Percentiles rank a stretch among this genome's conserved stretches.
phyloP scores from a whole-genome alignment of 1,284 basidiomycete species.

The Naganishia cerealis region DNA sequence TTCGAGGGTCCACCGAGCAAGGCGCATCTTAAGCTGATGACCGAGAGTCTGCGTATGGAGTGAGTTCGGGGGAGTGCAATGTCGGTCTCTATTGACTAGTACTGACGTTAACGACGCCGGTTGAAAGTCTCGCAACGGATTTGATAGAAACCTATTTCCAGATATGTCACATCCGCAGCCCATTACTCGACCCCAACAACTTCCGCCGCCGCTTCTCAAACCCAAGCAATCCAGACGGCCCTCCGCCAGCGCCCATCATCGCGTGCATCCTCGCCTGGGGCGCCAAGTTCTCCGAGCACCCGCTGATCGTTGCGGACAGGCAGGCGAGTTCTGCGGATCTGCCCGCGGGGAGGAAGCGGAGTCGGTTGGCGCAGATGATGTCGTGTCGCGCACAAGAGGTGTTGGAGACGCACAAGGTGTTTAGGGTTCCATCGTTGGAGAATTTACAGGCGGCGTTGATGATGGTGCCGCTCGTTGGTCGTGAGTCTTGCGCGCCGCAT shows the following conservation, averaged over 20 bases:
- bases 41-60: constrained; percentile 34
- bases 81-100: neutral
- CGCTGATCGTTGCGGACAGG: constrained; percentile 73
- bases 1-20: constrained; percentile 30
- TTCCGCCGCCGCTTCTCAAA: constrained; percentile 62
- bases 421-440: constrained; percentile 72
- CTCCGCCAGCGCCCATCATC: constrained; percentile 70
- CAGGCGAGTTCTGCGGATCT: constrained; percentile 55
- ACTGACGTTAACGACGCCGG: neutral
- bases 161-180: constrained; percentile 78
- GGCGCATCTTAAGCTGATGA: constrained; percentile 35
- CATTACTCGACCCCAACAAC: constrained; percentile 72
- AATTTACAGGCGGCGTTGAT: constrained; percentile 61
- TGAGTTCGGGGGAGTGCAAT: constrained; percentile 20
- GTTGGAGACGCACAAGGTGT: constrained; percentile 79
- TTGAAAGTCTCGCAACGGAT: constrained; percentile 74
- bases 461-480: constrained; percentile 38
- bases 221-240: constrained; percentile 47
- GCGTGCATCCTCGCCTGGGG: constrained; percentile 90
- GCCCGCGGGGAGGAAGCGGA: constrained; percentile 53
- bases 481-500: constrained; percentile 11
- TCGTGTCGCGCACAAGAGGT: constrained; percentile 77
- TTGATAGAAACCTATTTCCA: constrained; percentile 72
- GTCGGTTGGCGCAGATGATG: constrained; percentile 72
- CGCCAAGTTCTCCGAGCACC: constrained; percentile 84